Evolutionary conservation across 176 grass and related monocot genomes (phyloP), one percentile per base, ranked within the genome.

Genomic region (Eleusine indica): DNA sequence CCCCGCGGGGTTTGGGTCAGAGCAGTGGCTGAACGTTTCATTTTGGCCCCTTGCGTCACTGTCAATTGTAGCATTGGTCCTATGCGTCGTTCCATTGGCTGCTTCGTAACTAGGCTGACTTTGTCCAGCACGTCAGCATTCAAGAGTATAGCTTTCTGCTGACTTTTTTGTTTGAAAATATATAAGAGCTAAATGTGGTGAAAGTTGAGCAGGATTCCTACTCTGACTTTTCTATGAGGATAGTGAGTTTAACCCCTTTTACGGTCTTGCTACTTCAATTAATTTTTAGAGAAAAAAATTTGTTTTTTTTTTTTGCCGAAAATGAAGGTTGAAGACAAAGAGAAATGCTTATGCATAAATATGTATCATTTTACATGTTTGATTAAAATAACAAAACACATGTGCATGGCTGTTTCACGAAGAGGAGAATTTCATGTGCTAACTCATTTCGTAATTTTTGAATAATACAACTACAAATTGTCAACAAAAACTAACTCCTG

Each of bases 101-200:
- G 16, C 54, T 57, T 41, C 43, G 8, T 53, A 2, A 11, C 2
- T 9, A 9, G 4, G 77, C 42, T 82, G 78, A 86, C 66, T 77
- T 81, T 29, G 4, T 0, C 9, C 9, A 37, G 18, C 1, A 46
- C 0, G 0, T 12, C 12, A 37, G 12, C 74, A 11, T 78, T 37
- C n/a, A 14, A 70, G 12, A 44, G 74, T 21, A 35, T 9, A 9
- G 56, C 22, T 73, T 73, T 73, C 9, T 21, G 63, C 47, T 7
- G 43, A 83, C 51, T 42, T 82, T 48, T 9, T 38, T 41, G 54
- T 53, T 53, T 42, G 7, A 82, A 71, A 1, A 82, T 11, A 32
- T 7, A 16, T 4, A 7, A 44, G 70, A 21, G 47, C 16, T 4
- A 15, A 7, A 25, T n/a, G n/a, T 32, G 14, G 1, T 71, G 17